These are phyloP conservation scores for Chaetomium fimeti DNA, from an alignment of 495 filamentous ascomycete species.

Conservation along the genomic window DNA sequence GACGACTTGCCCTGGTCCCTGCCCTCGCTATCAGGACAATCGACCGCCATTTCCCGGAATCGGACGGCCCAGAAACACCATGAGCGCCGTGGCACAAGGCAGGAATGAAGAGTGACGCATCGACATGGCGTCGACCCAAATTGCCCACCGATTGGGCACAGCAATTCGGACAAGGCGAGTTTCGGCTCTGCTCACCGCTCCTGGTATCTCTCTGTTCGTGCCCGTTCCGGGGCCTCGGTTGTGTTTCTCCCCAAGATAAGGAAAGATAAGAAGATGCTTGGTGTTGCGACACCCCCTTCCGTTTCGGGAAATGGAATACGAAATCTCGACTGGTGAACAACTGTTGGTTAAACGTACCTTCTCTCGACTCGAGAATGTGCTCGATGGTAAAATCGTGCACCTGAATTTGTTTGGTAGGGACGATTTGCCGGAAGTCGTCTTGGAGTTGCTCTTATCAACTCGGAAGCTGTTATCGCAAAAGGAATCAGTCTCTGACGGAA, in stretches of 20 bases:
- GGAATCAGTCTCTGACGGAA: conserved; percentile 9
- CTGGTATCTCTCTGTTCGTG: conserved; percentile 1
- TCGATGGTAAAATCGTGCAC: neutral
- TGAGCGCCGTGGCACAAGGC: conserved; percentile 27
- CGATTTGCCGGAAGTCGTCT: neutral
- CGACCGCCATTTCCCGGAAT: conserved; percentile 27
- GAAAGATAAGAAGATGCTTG: conserved; percentile 15
- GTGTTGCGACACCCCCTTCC: neutral
- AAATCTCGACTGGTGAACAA: neutral
- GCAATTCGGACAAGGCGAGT: conserved; percentile 16
- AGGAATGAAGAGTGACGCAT: conserved; percentile 32
- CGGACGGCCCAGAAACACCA: conserved; percentile 27
- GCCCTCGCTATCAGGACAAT: conserved; percentile 27
- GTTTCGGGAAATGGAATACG: conserved; percentile 10
- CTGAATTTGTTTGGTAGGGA: neutral
- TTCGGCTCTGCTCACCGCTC: conserved; percentile 28
- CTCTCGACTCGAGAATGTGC: conserved; percentile 1
- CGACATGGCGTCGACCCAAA: conserved; percentile 26
- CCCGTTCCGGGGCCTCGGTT: conserved; percentile 4
- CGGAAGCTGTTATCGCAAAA: conserved; percentile 17
- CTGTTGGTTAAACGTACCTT: conserved; percentile 11
- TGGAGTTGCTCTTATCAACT: neutral
- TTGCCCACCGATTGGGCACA: conserved; percentile 25
- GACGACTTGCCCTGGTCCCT: conserved; percentile 2
- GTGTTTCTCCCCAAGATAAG: conserved; percentile 18